Evolutionary conservation across 2,329 filamentous ascomycete species (phyloP), one percentile per base, ranked within the genome.

Genomic region (Fusarium scirpi): DNA sequence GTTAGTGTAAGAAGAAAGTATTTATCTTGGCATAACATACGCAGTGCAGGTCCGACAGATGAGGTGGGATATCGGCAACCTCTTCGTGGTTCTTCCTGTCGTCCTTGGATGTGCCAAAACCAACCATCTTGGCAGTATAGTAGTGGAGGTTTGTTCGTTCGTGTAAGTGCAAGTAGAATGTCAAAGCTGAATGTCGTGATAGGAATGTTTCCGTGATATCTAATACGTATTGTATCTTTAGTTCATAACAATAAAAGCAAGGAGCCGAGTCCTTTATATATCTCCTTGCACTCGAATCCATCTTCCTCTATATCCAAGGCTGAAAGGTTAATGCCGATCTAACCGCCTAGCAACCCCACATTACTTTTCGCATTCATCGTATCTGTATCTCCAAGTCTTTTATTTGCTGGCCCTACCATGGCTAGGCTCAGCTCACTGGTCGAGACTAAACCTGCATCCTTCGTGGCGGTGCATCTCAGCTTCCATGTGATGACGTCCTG

Each of bases 31-130:
- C 7, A 29, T 10, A 20, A 44, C 65, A 54, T 58, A 69, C 70
- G 80, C 86, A 89, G 77, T 87, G 84, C 10, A 86, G 78, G 67
- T 87, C 85, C 1, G 82, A 83, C 10, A 85, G 65, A 44, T 80
- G 75, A 3, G 80, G 76, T 10, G 82, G 82, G 40, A 84, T 69
- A 46, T 80, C 62, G 34, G 81, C 82, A 6, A 76, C 70, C 40
- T 79, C 77, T 8, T 73, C 74, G 12, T 71, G 63, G 43, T 71
- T 54, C 30, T 72, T 75, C 15, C 70, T 60, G 8, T 70, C 76
- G 49, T 71, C 67, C 25, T 74, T 76, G 52, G 48, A 58, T n/a
- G 70, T 65, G 44, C 71, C 73, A 51, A 71, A 76, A 11, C 51
- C 38, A 30, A 66, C 71, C 77, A 79, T 79, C n/a, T 55, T 74